phyloP scores from a whole-genome alignment of 306 rosid species.

The Aeschynomene evenia region DNA sequence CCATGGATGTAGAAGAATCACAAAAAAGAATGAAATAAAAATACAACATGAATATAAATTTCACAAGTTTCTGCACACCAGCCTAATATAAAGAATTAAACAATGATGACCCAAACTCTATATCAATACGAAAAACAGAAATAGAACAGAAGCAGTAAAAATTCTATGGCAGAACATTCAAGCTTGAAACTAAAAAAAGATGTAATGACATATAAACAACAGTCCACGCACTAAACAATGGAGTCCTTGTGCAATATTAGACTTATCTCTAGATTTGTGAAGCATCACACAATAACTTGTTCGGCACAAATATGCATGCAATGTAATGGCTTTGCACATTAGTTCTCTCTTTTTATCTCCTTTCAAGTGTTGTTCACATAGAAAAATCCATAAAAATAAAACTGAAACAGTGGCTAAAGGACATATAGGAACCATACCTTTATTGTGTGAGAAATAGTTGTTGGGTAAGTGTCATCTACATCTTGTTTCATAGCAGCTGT shows the following conservation, averaged over 20 bases:
- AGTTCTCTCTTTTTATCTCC: neutral
- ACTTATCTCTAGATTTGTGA: neutral
- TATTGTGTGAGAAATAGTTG: slow-evolving; percentile 86
- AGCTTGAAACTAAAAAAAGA: neutral
- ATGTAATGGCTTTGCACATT: neutral
- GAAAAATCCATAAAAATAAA: slow-evolving; percentile 8
- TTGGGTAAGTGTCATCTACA: slow-evolving; percentile 94
- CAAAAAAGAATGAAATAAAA: neutral
- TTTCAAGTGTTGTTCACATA: neutral
- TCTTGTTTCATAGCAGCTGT: slow-evolving; percentile 99
- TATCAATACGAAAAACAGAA: neutral
- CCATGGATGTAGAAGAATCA: neutral
- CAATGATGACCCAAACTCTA: neutral
- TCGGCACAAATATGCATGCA: neutral
- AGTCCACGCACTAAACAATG: neutral
- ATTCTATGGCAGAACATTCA: slow-evolving; percentile 2
- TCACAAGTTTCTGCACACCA: neutral
- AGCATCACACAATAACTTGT: neutral
- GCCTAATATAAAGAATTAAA: neutral
- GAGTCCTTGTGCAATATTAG: neutral
- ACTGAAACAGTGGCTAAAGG: slow-evolving; percentile 10
- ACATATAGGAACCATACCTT: slow-evolving; percentile 56
- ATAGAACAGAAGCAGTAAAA: neutral
- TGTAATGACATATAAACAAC: neutral
- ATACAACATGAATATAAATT: neutral